Evolutionary conservation across 805 yeast genomes (phyloP).

Genomic region (Candida dajiaensis): DNA sequence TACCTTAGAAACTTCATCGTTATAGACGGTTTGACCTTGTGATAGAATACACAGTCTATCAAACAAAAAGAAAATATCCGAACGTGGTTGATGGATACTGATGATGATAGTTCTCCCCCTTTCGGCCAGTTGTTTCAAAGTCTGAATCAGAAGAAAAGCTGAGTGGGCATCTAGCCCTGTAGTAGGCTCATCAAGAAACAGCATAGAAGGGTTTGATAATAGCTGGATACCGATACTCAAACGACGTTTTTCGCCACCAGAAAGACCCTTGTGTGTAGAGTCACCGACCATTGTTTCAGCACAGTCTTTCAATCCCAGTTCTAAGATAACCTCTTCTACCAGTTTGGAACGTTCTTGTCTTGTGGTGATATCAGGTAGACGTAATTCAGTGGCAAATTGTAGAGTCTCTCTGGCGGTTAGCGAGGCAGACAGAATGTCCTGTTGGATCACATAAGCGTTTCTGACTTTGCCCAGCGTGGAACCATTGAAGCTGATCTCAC

Average conservation of each 20-base stretch:
- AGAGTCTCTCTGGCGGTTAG: constrained; percentile 73
- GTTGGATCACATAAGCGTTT: constrained; percentile 66
- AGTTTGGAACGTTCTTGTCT: constrained; percentile 38
- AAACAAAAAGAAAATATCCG: constrained; percentile 67
- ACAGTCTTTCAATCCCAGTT: constrained; percentile 66
- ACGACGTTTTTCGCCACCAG: constrained; percentile 84
- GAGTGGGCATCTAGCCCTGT: constrained; percentile 83
- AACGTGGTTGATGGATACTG: constrained; percentile 83
- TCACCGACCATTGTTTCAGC: constrained; percentile 60
- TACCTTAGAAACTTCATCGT: constrained; percentile 38
- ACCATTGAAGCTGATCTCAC: constrained; percentile 34
- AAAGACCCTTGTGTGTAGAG: constrained; percentile 47
- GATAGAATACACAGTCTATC: constrained; percentile 67
- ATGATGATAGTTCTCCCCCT: constrained; percentile 67
- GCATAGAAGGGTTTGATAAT: constrained; percentile 66
- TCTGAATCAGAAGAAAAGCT: constrained; percentile 58
- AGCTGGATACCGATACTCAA: constrained; percentile 79
- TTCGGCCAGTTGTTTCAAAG: constrained; percentile 53
- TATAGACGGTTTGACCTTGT: constrained; percentile 43
- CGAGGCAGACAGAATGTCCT: constrained; percentile 66
- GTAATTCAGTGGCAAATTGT: constrained; percentile 64
- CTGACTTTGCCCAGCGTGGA: constrained; percentile 16
- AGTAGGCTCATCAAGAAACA: constrained; percentile 84
- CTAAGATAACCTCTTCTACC: constrained; percentile 58
- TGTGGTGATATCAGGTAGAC: constrained; percentile 45